A percentile compares a stretch with the other conserved stretches of the same genome.
phyloP scores from a whole-genome alignment of 169 alveolate species.

The Cyclospora cayetanensis region DNA sequence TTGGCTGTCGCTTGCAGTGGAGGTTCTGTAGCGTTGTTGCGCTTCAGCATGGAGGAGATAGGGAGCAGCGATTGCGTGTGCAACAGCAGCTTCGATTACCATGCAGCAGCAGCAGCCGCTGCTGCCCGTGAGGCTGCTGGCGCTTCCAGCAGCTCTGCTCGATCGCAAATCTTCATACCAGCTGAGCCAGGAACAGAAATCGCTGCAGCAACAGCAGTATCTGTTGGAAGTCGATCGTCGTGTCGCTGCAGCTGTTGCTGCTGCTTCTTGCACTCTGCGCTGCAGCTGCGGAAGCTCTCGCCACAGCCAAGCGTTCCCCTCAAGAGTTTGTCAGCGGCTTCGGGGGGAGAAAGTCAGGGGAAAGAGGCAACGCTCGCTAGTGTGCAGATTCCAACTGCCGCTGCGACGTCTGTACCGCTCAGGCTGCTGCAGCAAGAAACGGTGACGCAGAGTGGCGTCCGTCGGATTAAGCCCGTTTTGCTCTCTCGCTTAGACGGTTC shows the following conservation, averaged over 20 bases:
- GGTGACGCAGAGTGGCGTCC: neutral
- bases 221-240: neutral
- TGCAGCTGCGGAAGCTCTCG: neutral
- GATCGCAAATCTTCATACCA: neutral
- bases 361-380: neutral
- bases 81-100: neutral
- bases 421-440: constrained; percentile 32
- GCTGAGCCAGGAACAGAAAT: constrained; percentile 12
- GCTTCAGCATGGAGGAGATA: neutral
- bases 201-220: neutral
- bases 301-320: neutral
- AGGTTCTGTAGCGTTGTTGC: neutral
- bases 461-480: neutral
- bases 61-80: neutral
- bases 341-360: neutral
- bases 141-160: too few species aligned
- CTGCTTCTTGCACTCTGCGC: constrained; percentile 14
- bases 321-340: neutral
- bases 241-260: constrained; percentile 53
- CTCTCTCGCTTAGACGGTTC: neutral
- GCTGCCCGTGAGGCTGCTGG: neutral
- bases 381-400: neutral
- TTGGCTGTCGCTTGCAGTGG: constrained; percentile 39
- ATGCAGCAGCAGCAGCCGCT: neutral
- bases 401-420: neutral